Conservation (phyloP, 2,329 filamentous ascomycete genomes). For the Colletotrichum plurivorum region DNA sequence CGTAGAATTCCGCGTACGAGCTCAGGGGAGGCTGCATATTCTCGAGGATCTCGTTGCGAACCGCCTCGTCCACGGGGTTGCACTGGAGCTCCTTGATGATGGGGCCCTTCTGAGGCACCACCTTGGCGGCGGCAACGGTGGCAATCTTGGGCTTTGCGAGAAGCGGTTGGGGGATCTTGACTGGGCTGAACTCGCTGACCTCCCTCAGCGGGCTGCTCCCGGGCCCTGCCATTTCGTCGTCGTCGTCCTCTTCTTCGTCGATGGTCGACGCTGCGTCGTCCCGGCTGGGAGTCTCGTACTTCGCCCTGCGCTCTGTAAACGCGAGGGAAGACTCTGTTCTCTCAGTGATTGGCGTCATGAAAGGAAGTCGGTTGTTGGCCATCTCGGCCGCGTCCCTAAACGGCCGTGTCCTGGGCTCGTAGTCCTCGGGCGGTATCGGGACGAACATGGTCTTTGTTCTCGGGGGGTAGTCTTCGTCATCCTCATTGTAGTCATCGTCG, state of each 20-base stretch:
- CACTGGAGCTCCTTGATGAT: conserved; percentile 88
- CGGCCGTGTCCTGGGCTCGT: conserved; percentile 82
- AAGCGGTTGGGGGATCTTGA: conserved; percentile 66
- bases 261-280: conserved; percentile 46
- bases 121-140: conserved; percentile 52
- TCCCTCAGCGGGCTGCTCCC: conserved; percentile 85
- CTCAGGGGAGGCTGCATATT: conserved; percentile 80
- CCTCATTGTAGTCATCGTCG: conserved; percentile 50
- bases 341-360: conserved; percentile 99
- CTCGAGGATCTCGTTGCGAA: conserved; percentile 82
- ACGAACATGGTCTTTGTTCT: conserved; percentile 78
- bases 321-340: conserved; percentile 89
- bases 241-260: conserved; percentile 50
- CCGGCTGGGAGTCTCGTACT: conserved; percentile 44
- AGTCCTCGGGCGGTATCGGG: conserved; percentile 88
- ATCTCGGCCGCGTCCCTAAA: conserved; percentile 85
- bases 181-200: conserved; percentile 65
- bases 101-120: conserved; percentile 71
- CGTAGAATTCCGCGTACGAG: conserved; percentile 84
- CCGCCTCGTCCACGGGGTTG: conserved; percentile 86
- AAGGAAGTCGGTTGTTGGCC: conserved; percentile 92
- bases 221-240: conserved; percentile 49
- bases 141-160: conserved; percentile 60
- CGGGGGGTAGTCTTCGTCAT: conserved; percentile 58
- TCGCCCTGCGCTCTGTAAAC: conserved; percentile 40